Base-by-base conservation (phyloP, 768 basidiomycete species). In the Ramaria rubella region DNA sequence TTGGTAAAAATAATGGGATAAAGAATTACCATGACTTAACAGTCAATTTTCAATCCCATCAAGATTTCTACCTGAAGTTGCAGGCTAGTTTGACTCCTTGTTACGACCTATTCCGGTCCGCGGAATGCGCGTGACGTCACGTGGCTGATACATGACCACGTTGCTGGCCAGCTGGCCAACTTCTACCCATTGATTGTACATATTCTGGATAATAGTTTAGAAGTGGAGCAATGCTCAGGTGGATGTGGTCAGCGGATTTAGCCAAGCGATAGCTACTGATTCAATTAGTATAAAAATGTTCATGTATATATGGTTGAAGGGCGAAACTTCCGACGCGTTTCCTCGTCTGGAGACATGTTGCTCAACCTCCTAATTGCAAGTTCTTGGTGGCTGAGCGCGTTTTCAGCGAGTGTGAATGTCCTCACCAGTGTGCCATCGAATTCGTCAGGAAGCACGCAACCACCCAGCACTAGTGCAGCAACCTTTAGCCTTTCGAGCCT, bases 401-500 rank as follows among this genome's bases (percentile, higher is more conserved):
- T 52, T 33, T 33, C 31, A 9, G 27, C 27, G 38, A 14, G 8
- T 38, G 33, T 19, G 12, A 40, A 30, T n/a, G 26, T n/a, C n/a
- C n/a, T n/a, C n/a, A n/a, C n/a, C n/a, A n/a, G n/a, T n/a, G n/a
- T n/a, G n/a, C n/a, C n/a, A n/a, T n/a, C n/a, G n/a, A n/a, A n/a
- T n/a, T n/a, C n/a, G n/a, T n/a, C n/a, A n/a, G n/a, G n/a, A n/a
- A n/a, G n/a, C n/a, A n/a, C n/a, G n/a, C n/a, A 36, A 36, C 34
- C 34, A 36, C 17, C 17, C 43, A 19, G 9, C 21, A 19, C 9
- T 19, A 7, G 9, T 7, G 24, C 43, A 24, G 19, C 9, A 45
- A 26, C 53, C 36, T 76, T 77, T 54, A 73, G 76, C 60, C 72
- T 81, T 27, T 75, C 77, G 15, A 64, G 70, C 15, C 69, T 82